Base-by-base conservation (phyloP, 306 rosid species). In the Echinosophora koreensis region DNA sequence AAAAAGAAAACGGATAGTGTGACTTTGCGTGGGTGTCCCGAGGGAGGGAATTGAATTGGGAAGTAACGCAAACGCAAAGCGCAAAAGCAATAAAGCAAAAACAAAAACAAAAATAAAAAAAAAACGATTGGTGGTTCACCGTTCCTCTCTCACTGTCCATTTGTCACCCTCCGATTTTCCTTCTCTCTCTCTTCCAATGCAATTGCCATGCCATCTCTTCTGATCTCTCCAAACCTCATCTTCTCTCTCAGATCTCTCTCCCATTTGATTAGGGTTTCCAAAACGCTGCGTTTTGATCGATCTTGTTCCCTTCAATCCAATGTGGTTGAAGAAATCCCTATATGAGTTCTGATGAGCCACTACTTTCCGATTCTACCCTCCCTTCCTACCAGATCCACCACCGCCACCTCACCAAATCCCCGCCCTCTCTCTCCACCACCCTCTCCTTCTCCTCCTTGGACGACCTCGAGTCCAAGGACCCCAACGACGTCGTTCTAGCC, bases 341-440 rank as follows among this genome's bases (percentile, higher is more conserved):
- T 79, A 90, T 93, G 97, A 93, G 79, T 82, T 61, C 93, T 62
- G 93, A 80, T 77, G 87, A 86, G 58, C 84, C 90, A 9, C 44
- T 90, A 49, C 90, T 90, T 69, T 72, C 84, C n/a, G 82, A 83
- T 14, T 67, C 87, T 59, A 86, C 88, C 58, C 81, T 77, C 61
- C 57, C 87, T 47, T 13, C n/a, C 12, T 47, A 16, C 35, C 88
- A 15, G 79, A 82, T 71, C 47, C 70, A 74, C 16, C 71, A 82
- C 44, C 79, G 79, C 18, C 74, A 80, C 8, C 80, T 73, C 10
- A 81, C 77, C 49, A 44, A 0, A 44, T 64, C 17, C 82, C 1
- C 82, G 22, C 22, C 16, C 59, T 42, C 78, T 63, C 41, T 73
- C 77, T 74, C 69, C 77, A 35, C 52, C 69, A 41, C 77, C 81